A percentile compares a stretch with the other conserved stretches of the same genome.
phyloP scores from a whole-genome alignment of 2,329 filamentous ascomycete species.

The Pseudogymnoascus sp. region DNA sequence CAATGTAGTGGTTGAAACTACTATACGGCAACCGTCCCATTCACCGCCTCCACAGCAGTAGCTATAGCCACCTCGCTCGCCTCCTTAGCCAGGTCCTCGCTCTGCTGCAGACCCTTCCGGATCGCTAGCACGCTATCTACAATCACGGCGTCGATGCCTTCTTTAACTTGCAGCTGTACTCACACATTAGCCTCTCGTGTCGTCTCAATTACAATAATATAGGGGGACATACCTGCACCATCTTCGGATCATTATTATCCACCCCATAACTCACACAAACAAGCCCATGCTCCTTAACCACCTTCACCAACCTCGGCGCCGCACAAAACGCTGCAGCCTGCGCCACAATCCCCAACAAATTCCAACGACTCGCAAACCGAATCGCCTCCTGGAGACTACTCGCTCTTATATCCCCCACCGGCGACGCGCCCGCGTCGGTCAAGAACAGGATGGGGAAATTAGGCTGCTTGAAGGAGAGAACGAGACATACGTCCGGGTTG shows the following conservation, averaged over 20 bases:
- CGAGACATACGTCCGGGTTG: conserved; percentile 92
- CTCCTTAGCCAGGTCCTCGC: not conserved
- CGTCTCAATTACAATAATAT: too few relatives aligned
- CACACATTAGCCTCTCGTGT: conserved; percentile 10
- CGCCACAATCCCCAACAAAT: conserved; percentile 82
- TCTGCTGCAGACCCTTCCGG: conserved; percentile 61
- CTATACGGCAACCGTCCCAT: not conserved
- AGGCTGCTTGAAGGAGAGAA: conserved; percentile 93
- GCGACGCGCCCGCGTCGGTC: conserved; percentile 74
- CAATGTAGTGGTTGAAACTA: not conserved
- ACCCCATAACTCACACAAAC: conserved; percentile 94
- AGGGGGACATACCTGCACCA: conserved; percentile 80
- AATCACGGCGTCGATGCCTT: conserved; percentile 96
- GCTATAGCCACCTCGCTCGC: not conserved
- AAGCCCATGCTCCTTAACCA: conserved; percentile 88
- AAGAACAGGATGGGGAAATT: conserved; percentile 94
- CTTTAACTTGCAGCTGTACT: conserved; percentile 64
- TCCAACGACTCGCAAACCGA: conserved; percentile 91
- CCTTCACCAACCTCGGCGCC: conserved; percentile 78
- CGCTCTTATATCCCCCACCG: conserved; percentile 82
- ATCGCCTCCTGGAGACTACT: conserved; percentile 92
- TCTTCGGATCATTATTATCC: conserved; percentile 77
- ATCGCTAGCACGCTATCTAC: conserved; percentile 93
- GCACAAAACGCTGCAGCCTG: conserved; percentile 83
- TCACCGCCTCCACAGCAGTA: not conserved